phyloP scores from a whole-genome alignment of 495 filamentous ascomycete genomes.

The Bryoglossum gracile region DNA sequence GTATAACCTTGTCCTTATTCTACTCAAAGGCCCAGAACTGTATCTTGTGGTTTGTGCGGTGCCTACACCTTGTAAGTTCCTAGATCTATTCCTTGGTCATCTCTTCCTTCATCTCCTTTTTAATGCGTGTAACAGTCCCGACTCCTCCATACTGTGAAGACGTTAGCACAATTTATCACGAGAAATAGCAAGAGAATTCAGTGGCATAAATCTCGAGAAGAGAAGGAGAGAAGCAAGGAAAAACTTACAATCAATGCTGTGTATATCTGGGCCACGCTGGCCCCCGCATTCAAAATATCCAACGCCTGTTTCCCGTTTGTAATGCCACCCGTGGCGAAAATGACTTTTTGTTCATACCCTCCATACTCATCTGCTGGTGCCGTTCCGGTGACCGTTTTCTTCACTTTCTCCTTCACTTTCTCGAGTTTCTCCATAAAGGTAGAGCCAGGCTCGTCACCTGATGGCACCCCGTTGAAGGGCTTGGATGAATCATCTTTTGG shows the following conservation, averaged over 20 bases:
- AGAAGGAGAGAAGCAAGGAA: neutral
- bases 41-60: too few relatives aligned
- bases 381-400: constrained; percentile 13
- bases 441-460: constrained; percentile 8
- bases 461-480: constrained; percentile 3
- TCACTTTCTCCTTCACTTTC: constrained; percentile 26
- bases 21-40: too few relatives aligned
- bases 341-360: constrained; percentile 54
- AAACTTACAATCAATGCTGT: constrained; percentile 32
- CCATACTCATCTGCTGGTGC: constrained; percentile 25
- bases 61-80: too few relatives aligned
- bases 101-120: constrained; percentile 68
- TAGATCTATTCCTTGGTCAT: constrained; percentile 7
- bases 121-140: constrained; percentile 79
- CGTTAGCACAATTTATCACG: neutral
- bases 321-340: constrained; percentile 91
- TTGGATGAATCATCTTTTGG: constrained; percentile 1
- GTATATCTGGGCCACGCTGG: constrained; percentile 80
- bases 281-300: constrained; percentile 73
- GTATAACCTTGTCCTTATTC: too few relatives aligned
- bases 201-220: neutral
- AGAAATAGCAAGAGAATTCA: constrained; percentile 27
- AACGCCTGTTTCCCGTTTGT: constrained; percentile 75
- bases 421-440: constrained; percentile 13
- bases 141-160: constrained; percentile 59